Base-by-base conservation (phyloP, 2,329 filamentous ascomycete species). In the Berkeleyomyces rouxiae region DNA sequence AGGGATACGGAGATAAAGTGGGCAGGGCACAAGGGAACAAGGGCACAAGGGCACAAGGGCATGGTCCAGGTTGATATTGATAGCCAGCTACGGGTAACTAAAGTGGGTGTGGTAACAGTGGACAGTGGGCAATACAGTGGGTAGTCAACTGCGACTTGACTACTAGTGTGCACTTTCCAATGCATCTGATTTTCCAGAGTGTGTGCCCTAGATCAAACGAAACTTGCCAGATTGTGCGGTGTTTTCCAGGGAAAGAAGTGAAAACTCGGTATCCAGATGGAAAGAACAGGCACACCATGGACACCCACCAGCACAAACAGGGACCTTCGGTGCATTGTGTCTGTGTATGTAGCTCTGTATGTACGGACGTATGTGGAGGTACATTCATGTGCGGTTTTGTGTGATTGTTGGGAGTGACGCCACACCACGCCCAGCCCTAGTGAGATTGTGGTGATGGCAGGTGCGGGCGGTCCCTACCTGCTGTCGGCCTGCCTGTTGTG, bases 391-490 rank as follows among this genome's bases (percentile, higher is more conserved):
- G 23, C 2, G 23, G 23, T 23, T 23, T 23, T 23, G 23, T 23
- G 23, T 23, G 23, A 23, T 23, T 23, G 23, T 23, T 23, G 23
- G 23, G 23, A 23, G 23, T 23, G 23, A 23, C 23, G 23, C 23
- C 23, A 23, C 23, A 23, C 23, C 23, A 23, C 23, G 23, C 23
- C 23, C 23, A 23, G 23, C 23, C 23, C 23, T 23, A 23, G 23
- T 23, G 23, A 23, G 23, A 23, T 23, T 23, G 23, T 23, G 23
- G 46, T 31, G 16, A 47, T 44, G 47, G 59, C 59, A 61, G 46
- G 16, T 43, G 59, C 39, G 59, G 47, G 40, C 47, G 59, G 59
- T 61, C 55, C 59, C 59, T 61, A 39, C 58, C 40, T 47, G 16
- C 57, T 61, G 53, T 47, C 59, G 53, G 47, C 58, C 40, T 47